These are phyloP conservation scores for Apiotrichum sp. DNA, from an alignment of 1,284 basidiomycete genomes.

Conservation along the genomic window DNA sequence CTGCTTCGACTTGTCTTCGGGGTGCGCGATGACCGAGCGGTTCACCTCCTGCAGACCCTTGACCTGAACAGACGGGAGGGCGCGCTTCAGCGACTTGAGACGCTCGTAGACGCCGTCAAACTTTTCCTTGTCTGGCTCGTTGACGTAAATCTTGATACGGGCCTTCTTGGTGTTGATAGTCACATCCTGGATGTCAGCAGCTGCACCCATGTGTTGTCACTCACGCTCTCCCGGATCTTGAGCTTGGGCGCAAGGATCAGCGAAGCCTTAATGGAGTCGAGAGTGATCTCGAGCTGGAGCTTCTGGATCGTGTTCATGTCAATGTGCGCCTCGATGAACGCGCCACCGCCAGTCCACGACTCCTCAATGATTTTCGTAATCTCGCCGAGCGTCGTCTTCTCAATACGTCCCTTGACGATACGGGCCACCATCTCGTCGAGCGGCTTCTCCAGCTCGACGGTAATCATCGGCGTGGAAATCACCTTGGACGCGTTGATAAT, in stretches of 20 bases:
- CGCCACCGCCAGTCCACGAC: slow-evolving; percentile 87
- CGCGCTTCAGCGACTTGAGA: slow-evolving; percentile 74
- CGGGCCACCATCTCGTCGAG: slow-evolving; percentile 84
- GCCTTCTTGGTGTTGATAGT: slow-evolving; percentile 19
- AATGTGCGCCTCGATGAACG: slow-evolving; percentile 88
- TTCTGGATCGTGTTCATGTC: slow-evolving; percentile 84
- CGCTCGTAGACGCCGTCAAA: slow-evolving; percentile 61
- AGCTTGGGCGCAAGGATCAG: slow-evolving; percentile 83
- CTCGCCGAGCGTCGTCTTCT: slow-evolving; percentile 93
- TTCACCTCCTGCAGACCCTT: slow-evolving; percentile 84
- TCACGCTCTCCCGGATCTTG: slow-evolving; percentile 74
- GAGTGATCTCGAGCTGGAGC: slow-evolving; percentile 86
- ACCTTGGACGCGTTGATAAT: slow-evolving; percentile 85
- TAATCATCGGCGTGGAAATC: slow-evolving; percentile 98
- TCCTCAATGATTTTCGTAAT: slow-evolving; percentile 90
- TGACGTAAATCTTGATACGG: slow-evolving; percentile 22
- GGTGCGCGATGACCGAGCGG: slow-evolving; percentile 87
- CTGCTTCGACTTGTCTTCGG: slow-evolving; percentile 70
- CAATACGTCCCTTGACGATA: slow-evolving; percentile 93
- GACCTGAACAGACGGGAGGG: slow-evolving; percentile 75
- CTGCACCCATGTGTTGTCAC: background rate
- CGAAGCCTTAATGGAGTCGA: slow-evolving; percentile 90
- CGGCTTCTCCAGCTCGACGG: slow-evolving; percentile 81
- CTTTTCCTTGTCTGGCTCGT: slow-evolving; percentile 54
- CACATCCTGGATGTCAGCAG: slow-evolving; percentile 33